Evolutionary conservation across 352 stramenopile genomes (phyloP).

Genomic region (Globisporangium recalcitrans): DNA sequence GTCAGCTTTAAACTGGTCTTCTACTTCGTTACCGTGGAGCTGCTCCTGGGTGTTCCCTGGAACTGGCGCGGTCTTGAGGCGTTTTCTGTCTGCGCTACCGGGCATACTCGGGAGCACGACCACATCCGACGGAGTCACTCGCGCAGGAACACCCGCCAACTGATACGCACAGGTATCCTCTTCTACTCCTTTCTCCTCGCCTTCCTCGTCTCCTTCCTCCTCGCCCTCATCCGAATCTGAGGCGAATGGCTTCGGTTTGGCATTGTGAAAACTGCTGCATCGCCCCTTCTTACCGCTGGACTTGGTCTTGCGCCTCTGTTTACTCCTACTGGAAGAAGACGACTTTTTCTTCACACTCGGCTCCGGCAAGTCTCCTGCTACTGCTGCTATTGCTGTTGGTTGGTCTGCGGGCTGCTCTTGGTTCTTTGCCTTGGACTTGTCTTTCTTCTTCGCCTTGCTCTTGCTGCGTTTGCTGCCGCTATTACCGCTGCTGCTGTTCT

Average conservation of each 20-base stretch:
- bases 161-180: not conserved
- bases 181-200: not conserved
- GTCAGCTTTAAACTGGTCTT: not conserved
- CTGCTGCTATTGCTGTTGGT: too few relatives aligned
- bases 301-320: slow-evolving; percentile 11
- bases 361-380: not conserved
- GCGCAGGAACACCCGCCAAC: not conserved
- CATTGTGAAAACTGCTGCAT: not conserved
- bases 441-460: slow-evolving; percentile 9
- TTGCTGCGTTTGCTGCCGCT: slow-evolving; percentile 12
- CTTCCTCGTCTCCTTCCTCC: not conserved
- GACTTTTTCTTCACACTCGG: slow-evolving; percentile 9
- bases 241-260: not conserved
- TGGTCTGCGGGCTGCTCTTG: not conserved
- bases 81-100: slow-evolving; percentile 9
- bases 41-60: not conserved
- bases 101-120: slow-evolving; percentile 18
- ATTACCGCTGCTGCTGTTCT: not conserved
- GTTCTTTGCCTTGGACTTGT: not conserved
- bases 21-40: not conserved
- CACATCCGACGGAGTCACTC: not conserved
- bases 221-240: slow-evolving; percentile 5
- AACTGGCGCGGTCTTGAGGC: not conserved
- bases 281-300: slow-evolving; percentile 12
- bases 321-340: not conserved